Conservation (phyloP, 2,329 filamentous ascomycete species). For the Xylaria polymorpha region DNA sequence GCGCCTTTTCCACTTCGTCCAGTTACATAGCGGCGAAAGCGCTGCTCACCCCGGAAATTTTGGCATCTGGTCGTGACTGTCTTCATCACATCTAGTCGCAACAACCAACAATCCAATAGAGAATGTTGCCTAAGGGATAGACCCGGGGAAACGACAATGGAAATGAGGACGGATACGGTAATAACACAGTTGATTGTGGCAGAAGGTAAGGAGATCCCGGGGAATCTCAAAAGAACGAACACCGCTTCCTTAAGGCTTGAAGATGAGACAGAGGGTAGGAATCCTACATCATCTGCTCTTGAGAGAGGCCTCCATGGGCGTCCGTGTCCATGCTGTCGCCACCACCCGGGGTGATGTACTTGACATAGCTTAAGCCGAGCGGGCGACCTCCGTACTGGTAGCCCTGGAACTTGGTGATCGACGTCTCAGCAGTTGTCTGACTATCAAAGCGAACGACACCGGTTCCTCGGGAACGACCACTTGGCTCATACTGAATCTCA, state of each 20-base stretch:
- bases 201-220: neutral
- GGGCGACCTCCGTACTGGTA: conserved; percentile 98
- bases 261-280: neutral
- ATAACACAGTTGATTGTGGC: conserved; percentile 32
- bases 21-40: conserved; percentile 33
- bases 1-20: conserved; percentile 36
- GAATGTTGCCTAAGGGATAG: conserved; percentile 16
- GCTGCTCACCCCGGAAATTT: conserved; percentile 21
- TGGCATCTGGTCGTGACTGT: conserved; percentile 17
- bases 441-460: conserved; percentile 96
- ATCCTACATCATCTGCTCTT: conserved; percentile 94
- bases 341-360: conserved; percentile 80
- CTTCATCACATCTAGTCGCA: conserved; percentile 7
- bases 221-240: neutral
- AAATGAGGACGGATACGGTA: conserved; percentile 26
- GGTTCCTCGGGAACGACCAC: conserved; percentile 91
- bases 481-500: conserved; percentile 99
- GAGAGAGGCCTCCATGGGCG: conserved; percentile 80
- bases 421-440: conserved; percentile 86
- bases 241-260: neutral
- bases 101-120: neutral
- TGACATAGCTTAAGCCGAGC: conserved; percentile 91
- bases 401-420: conserved; percentile 96
- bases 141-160: conserved; percentile 11
- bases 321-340: conserved; percentile 86